Base-by-base conservation (phyloP, 2,329 filamentous ascomycete genomes). In the Fusarium albidum region DNA sequence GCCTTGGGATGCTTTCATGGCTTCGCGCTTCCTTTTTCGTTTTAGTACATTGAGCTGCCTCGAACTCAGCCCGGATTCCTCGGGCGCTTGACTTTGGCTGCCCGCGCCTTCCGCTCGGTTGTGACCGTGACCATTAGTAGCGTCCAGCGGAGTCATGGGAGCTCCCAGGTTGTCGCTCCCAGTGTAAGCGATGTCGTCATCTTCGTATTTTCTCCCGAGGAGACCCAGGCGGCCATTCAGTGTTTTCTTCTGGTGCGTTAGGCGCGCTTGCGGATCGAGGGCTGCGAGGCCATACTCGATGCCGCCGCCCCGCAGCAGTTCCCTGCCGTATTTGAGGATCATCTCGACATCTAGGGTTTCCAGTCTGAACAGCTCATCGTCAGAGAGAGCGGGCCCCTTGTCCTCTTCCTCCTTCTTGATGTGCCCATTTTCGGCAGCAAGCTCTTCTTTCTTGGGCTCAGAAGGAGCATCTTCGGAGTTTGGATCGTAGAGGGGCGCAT, bases 11-110 rank as follows among this genome's bases (percentile, higher is more conserved):
- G 94, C 91, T 67, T 92, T 89, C 72, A 95, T 92, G 4, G 92
- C 88, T 65, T 96, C 91, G 65, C 89, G 86, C 75, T 98, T 99
- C 35, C 92, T 87, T 71, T 98, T 97, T 35, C 95, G 86, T 74
- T 98, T 98, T 9, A 99, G 77, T 45, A 95, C 91, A 68, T 99
- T 99, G 15, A 97, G 84, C 68, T 99, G 95, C 34, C 95, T 86
- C 55, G 95, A 94, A 76, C 95, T 98, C 44, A 99, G 80, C 3
- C 87, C 87, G 5, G 83, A 75, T 67, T 92, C 90, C 58, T 91
- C 90, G 3, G 79, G 64, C 35, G 75, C 65, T 50, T 77, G 77
- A 17, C 69, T 69, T 21, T 79, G 73, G 25, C 69, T 69, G 38
- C 71, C 46, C n/a, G 72, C 55, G 48, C 72, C 72, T 18, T 79